Conservation (phyloP, 805 yeast genomes). For the Yamadazyma sp. region DNA sequence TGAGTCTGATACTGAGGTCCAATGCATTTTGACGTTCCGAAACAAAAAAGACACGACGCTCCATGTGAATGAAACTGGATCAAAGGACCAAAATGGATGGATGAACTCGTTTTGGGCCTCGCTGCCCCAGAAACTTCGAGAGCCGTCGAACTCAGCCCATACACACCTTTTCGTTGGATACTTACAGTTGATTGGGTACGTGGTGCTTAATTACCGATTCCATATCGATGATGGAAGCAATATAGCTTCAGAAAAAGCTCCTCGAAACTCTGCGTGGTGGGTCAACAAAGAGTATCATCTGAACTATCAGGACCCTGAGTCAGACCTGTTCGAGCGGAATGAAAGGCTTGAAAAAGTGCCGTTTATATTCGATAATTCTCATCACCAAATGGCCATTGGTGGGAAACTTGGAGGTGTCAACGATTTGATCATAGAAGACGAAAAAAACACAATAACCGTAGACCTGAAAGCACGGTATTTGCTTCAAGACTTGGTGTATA, state of each 20-base stretch:
- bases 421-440: constrained; percentile 27
- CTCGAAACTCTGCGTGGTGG: constrained; percentile 31
- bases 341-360: constrained; percentile 14
- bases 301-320: constrained; percentile 24
- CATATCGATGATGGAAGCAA: constrained; percentile 17
- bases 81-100: constrained; percentile 34
- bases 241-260: constrained; percentile 13
- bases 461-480: constrained; percentile 23
- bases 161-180: constrained; percentile 32
- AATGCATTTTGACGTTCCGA: constrained; percentile 24
- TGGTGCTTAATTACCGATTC: constrained; percentile 37
- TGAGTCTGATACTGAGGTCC: constrained; percentile 12
- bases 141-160: neutral
- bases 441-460: constrained; percentile 14
- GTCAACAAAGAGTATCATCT: constrained; percentile 33
- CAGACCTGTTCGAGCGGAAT: constrained; percentile 21
- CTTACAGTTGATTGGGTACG: constrained; percentile 40
- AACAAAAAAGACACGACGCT: constrained; percentile 19
- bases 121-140: neutral
- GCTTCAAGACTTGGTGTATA: constrained; percentile 35
- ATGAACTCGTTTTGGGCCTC: constrained; percentile 28
- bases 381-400: constrained; percentile 25
- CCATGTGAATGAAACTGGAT: constrained; percentile 11
- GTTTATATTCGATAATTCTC: constrained; percentile 14
- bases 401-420: constrained; percentile 39